Conservation (phyloP, 768 basidiomycete species). For the Clathrus columnatus region DNA sequence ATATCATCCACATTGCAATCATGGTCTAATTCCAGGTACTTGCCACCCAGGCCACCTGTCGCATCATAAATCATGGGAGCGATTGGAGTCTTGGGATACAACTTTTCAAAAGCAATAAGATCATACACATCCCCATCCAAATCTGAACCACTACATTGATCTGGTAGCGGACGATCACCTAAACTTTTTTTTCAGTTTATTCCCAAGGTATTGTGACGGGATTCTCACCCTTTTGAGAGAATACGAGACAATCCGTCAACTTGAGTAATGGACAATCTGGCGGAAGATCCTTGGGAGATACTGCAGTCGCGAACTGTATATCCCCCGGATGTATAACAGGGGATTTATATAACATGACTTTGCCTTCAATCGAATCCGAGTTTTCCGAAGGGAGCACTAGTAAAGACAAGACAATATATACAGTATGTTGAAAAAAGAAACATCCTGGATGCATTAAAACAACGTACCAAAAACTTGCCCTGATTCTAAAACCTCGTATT, state of each 20-base stretch:
- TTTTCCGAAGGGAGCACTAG: slow-evolving; percentile 33
- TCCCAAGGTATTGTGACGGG: not conserved
- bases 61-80: slow-evolving; percentile 42
- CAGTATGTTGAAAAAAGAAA: not conserved
- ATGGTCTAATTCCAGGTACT: slow-evolving; percentile 34
- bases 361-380: slow-evolving; percentile 38
- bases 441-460: slow-evolving; percentile 12
- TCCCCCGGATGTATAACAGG: slow-evolving; percentile 66
- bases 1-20: slow-evolving; percentile 55
- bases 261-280: slow-evolving; percentile 39
- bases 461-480: slow-evolving; percentile 49
- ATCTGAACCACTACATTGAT: slow-evolving; percentile 60
- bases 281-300: slow-evolving; percentile 43
- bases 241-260: slow-evolving; percentile 41
- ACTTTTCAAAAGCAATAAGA: slow-evolving; percentile 29
- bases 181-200: slow-evolving; percentile 14
- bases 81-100: slow-evolving; percentile 24
- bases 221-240: slow-evolving; percentile 35
- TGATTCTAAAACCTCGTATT: slow-evolving; percentile 42
- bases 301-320: slow-evolving; percentile 49
- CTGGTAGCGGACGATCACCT: slow-evolving; percentile 54
- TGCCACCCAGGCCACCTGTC: too few species aligned
- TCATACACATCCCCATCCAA: slow-evolving; percentile 60
- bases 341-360: slow-evolving; percentile 49
- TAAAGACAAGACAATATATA: not conserved